Evolutionary conservation across 176 grass and related monocot genomes (phyloP).

Genomic region (Thalia dealbata): DNA sequence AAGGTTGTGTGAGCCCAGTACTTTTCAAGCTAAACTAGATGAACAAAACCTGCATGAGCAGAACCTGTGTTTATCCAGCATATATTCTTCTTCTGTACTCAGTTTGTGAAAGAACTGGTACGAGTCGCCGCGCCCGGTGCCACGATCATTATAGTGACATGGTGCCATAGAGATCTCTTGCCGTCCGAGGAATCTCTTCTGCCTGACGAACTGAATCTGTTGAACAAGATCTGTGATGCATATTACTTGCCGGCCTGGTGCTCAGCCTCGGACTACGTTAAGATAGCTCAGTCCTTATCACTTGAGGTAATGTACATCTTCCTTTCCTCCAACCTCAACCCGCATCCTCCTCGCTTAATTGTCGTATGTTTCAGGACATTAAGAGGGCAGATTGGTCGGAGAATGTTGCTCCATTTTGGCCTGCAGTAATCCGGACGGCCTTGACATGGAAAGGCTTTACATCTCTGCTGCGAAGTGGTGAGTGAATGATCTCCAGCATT

Average conservation of each 20-base stretch:
- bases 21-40: too few species aligned
- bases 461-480: conserved; percentile 65
- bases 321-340: background rate
- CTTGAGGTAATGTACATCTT: conserved; percentile 64
- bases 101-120: conserved; percentile 38
- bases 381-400: conserved; percentile 85
- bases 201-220: conserved; percentile 63
- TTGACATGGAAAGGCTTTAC: conserved; percentile 80
- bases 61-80: background rate
- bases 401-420: conserved; percentile 95
- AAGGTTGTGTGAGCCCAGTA: too few species aligned
- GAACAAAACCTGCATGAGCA: background rate
- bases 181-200: conserved; percentile 48
- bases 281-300: conserved; percentile 53
- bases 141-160: conserved; percentile 84
- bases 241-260: conserved; percentile 97
- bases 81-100: background rate
- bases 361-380: conserved; percentile 45
- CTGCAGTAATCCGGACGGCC: conserved; percentile 75
- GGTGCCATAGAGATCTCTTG: conserved; percentile 83
- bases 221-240: conserved; percentile 74
- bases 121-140: conserved; percentile 71
- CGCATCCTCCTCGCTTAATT: background rate
- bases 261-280: conserved; percentile 73
- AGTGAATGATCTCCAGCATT: background rate